Conservation (phyloP, 2,329 filamentous ascomycete species). For the Sporothrix euskadiensis region DNA sequence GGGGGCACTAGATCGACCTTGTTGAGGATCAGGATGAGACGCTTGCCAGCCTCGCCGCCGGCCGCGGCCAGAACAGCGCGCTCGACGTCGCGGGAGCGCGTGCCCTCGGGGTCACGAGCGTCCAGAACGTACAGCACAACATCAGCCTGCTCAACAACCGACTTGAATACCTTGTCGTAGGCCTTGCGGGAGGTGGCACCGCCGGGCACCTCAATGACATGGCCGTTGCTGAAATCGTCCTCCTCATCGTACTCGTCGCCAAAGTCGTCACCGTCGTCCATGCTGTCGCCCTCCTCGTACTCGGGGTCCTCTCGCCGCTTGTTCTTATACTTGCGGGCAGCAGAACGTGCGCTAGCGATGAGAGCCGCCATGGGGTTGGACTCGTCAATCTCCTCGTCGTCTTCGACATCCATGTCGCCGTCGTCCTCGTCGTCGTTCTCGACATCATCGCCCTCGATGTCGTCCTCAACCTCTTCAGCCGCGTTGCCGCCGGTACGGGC, state of each 20-base stretch:
- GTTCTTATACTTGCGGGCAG: conserved; percentile 73
- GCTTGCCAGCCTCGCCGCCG: conserved; percentile 57
- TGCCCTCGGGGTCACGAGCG: conserved; percentile 86
- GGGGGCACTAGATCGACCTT: conserved; percentile 91
- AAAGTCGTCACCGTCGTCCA: conserved; percentile 44
- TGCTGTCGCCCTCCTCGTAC: conserved; percentile 53
- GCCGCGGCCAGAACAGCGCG: conserved; percentile 88
- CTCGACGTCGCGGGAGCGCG: conserved; percentile 86
- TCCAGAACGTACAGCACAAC: conserved; percentile 92
- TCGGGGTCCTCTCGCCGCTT: conserved; percentile 62
- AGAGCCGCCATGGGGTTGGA: conserved; percentile 92
- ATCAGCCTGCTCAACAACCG: conserved; percentile 84
- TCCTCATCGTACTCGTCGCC: conserved; percentile 53
- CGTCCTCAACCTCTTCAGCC: conserved; percentile 49
- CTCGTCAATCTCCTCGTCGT: conserved; percentile 62
- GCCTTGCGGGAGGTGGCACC: conserved; percentile 72
- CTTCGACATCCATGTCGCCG: conserved; percentile 49
- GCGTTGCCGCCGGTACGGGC: conserved; percentile 53
- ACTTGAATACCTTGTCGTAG: conserved; percentile 95
- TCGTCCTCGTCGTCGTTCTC: conserved; percentile 58
- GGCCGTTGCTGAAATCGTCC: conserved; percentile 50
- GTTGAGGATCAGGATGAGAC: conserved; percentile 88
- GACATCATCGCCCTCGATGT: conserved; percentile 47
- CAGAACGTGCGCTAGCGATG: conserved; percentile 76
- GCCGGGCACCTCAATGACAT: conserved; percentile 52